Evolutionary conservation across 805 yeast genomes (phyloP), one percentile per base, ranked within the genome.

Genomic region (Candida sanyiensis): DNA sequence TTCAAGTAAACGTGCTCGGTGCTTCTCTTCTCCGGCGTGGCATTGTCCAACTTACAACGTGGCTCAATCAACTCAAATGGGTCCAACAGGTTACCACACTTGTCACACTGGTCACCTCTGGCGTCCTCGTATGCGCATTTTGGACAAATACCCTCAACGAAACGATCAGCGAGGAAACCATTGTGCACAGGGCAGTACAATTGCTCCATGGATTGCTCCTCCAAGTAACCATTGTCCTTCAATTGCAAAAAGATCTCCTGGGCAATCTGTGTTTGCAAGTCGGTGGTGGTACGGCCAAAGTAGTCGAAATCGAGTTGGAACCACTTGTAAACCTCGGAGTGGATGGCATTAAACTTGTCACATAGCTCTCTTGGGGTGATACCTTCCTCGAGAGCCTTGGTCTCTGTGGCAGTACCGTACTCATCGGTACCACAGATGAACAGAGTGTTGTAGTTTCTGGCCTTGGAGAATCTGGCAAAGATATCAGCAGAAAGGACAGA

Each of bases 341-440:
- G 99, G 49, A 93, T 72, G 43, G 73, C 71, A 62, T 87, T 83
- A 63, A 86, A 93, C 62, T 90, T 93, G 62, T 83, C 87, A 72
- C 97, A 93, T 52, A 93, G 70, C 59, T 87, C 82, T 52, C 76
- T 69, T 35, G 99, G 98, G 3, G 95, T 74, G 44, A 85, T 83
- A 29, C 83, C 80, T 57, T 93, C 98, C 61, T 90, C 97, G 36
- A 93, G 66, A 9, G 98, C 98, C 66, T 90, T 93, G 21, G 98
- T 93, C 64, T 93, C 99, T 12, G 98, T 93, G 33, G 99, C 99
- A 42, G 99, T 93, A 60, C 99, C 99, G 60, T 93, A 93, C 66
- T 93, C 99, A 61, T 93, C 99, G 27, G 98, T 93, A 66, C 99
- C 99, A 64, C 98, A 88, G 41, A 93, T 66, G 56, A 69, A 93